These are phyloP conservation scores for Leptomonas seymouri DNA, from an alignment of 208 protist genomes.

Conservation along the genomic window DNA sequence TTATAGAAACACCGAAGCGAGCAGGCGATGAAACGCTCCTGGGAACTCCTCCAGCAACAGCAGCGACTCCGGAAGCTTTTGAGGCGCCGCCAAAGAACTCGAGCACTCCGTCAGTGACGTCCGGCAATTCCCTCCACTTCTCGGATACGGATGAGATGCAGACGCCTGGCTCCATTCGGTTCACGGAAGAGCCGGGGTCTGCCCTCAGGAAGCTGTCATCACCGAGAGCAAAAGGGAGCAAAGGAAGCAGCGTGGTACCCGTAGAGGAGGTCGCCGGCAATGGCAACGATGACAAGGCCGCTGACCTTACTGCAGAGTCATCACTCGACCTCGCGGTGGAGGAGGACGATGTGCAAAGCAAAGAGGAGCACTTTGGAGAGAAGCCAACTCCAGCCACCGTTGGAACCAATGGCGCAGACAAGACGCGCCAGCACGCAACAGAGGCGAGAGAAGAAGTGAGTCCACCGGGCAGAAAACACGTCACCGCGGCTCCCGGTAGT, in stretches of 20 bases:
- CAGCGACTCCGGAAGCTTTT: not conserved
- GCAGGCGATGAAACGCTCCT: not conserved
- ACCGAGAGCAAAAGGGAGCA: not conserved
- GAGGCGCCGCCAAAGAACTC: not conserved
- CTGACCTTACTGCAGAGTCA: conserved; percentile 5
- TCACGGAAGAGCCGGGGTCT: conserved; percentile 6
- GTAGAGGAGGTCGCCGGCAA: not conserved
- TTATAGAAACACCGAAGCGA: not conserved
- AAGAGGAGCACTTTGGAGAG: not conserved
- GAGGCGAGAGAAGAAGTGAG: too few relatives aligned
- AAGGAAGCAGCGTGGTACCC: too few relatives aligned
- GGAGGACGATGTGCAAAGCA: conserved; percentile 9
- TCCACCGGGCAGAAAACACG: too few relatives aligned
- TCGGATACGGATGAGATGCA: conserved; percentile 12
- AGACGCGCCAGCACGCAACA: too few relatives aligned
- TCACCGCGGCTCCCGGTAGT: too few relatives aligned
- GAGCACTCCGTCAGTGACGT: conserved; percentile 5
- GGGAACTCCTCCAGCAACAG: not conserved
- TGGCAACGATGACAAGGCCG: not conserved
- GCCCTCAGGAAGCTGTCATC: not conserved
- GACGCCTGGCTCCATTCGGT: conserved; percentile 16
- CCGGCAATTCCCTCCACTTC: conserved; percentile 9
- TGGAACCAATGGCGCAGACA: too few relatives aligned
- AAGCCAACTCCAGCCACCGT: not conserved
- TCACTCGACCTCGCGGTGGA: conserved; percentile 20